These are phyloP conservation scores for Achaetomiella virescens DNA, from an alignment of 495 filamentous ascomycete species.

Conservation along the genomic window DNA sequence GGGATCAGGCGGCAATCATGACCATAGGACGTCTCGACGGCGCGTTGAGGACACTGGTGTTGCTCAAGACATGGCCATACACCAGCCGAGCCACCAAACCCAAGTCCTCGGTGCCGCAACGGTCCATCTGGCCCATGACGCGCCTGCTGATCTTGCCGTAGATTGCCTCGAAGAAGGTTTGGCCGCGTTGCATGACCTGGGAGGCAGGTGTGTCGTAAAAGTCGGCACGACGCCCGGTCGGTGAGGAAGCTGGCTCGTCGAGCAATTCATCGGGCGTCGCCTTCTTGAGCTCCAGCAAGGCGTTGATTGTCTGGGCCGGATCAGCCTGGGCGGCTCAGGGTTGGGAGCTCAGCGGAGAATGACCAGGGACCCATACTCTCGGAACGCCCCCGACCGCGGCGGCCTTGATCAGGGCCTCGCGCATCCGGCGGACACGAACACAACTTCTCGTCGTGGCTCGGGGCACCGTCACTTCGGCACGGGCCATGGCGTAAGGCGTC, in stretches of 20 bases:
- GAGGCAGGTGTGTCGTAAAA: slow-evolving; percentile 31
- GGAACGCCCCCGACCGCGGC: slow-evolving; percentile 48
- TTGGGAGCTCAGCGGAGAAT: too few relatives aligned
- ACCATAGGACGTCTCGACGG: slow-evolving; percentile 48
- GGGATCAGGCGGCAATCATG: slow-evolving; percentile 51
- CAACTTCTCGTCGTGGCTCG: slow-evolving; percentile 36
- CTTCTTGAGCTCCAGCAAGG: slow-evolving; percentile 42
- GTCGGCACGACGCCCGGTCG: slow-evolving; percentile 36
- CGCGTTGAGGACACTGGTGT: slow-evolving; percentile 40
- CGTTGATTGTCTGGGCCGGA: slow-evolving; percentile 44
- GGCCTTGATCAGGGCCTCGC: slow-evolving; percentile 50
- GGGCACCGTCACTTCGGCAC: slow-evolving; percentile 16
- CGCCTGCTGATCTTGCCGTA: slow-evolving; percentile 48
- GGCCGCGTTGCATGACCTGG: slow-evolving; percentile 41
- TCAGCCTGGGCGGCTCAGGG: background rate
- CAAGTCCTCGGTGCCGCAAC: slow-evolving; percentile 49
- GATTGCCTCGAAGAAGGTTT: slow-evolving; percentile 44
- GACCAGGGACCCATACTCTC: slow-evolving; percentile 31
- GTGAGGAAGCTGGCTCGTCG: slow-evolving; percentile 38
- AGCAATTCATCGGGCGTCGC: slow-evolving; percentile 43
- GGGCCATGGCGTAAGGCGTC: slow-evolving; percentile 35
- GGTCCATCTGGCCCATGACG: slow-evolving; percentile 50
- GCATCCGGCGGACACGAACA: slow-evolving; percentile 43
- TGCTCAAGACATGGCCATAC: slow-evolving; percentile 49
- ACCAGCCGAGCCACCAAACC: slow-evolving; percentile 45